A percentile compares a stretch with the other conserved stretches of the same genome.
These are phyloP conservation scores for Thielaviopsis ethacetica DNA, from an alignment of 2,329 filamentous ascomycete genomes.

Conservation along the genomic window DNA sequence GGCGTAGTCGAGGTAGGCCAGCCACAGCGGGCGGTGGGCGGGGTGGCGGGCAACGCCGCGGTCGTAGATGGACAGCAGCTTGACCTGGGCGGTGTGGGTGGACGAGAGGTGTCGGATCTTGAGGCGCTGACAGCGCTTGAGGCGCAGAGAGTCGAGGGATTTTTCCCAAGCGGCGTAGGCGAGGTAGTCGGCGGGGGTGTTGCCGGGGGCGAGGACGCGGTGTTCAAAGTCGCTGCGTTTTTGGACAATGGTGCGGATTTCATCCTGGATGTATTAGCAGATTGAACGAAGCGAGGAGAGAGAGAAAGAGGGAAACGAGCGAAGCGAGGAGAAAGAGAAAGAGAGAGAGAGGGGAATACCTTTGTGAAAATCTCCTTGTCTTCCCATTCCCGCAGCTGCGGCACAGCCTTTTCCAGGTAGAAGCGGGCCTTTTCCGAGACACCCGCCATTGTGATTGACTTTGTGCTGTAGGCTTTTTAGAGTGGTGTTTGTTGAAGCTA, in stretches of 20 bases:
- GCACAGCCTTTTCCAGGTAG: slow-evolving; percentile 81
- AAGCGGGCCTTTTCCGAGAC: slow-evolving; percentile 90
- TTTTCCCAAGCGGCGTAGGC: slow-evolving; percentile 63
- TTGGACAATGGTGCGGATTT: slow-evolving; percentile 75
- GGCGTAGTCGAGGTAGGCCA: slow-evolving; percentile 75
- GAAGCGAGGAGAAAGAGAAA: too few relatives aligned
- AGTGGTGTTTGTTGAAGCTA: too few relatives aligned
- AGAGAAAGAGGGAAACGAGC: slow-evolving; percentile 3
- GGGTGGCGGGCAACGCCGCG: slow-evolving; percentile 73
- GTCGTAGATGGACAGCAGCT: slow-evolving; percentile 80
- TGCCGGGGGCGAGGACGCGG: slow-evolving; percentile 67
- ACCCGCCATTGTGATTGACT: slow-evolving; percentile 47
- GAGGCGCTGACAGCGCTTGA: slow-evolving; percentile 68
- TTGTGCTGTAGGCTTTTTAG: background rate
- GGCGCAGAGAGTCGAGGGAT: slow-evolving; percentile 56
- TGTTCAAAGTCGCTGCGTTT: slow-evolving; percentile 92
- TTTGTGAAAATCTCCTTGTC: slow-evolving; percentile 79
- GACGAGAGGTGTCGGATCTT: slow-evolving; percentile 52
- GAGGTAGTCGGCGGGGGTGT: slow-evolving; percentile 61
- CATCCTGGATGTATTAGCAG: slow-evolving; percentile 40
- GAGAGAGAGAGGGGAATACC: slow-evolving; percentile 26
- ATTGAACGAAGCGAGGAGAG: slow-evolving; percentile 1
- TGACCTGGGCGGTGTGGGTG: slow-evolving; percentile 57
- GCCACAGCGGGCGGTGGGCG: slow-evolving; percentile 68
- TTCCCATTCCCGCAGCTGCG: slow-evolving; percentile 83